Conservation (phyloP, 768 basidiomycete genomes). For the Naganishia vishniacii region DNA sequence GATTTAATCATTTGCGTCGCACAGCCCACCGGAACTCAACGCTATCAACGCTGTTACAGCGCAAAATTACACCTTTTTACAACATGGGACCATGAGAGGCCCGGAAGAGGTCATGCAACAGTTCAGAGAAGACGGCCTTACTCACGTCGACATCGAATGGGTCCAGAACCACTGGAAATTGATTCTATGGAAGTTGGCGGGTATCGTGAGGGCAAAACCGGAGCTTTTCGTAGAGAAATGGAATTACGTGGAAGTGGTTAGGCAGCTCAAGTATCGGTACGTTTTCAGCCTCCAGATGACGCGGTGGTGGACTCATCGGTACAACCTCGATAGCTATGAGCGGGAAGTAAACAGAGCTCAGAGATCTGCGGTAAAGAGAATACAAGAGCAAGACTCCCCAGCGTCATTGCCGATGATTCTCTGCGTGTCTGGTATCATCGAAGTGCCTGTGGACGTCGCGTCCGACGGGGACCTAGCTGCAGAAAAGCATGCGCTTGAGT, state of each 20-base stretch:
- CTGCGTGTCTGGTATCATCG: constrained; percentile 65
- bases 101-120: constrained; percentile 27
- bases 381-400: constrained; percentile 77
- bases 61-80: constrained; percentile 33
- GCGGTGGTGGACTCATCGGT: not conserved
- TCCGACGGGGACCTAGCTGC: constrained; percentile 11
- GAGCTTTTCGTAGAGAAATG: constrained; percentile 59
- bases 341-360: constrained; percentile 71
- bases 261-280: constrained; percentile 81
- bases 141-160: constrained; percentile 69
- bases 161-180: constrained; percentile 85
- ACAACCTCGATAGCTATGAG: constrained; percentile 62
- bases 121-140: constrained; percentile 51
- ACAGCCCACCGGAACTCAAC: constrained; percentile 39
- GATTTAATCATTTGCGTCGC: constrained; percentile 7
- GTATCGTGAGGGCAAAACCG: constrained; percentile 72
- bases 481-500: constrained; percentile 63
- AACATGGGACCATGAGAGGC: constrained; percentile 23
- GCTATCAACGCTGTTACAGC: constrained; percentile 34
- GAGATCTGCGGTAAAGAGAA: constrained; percentile 72
- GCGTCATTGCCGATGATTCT: constrained; percentile 75
- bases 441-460: not conserved
- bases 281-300: constrained; percentile 29
- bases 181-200: constrained; percentile 91
- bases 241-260: constrained; percentile 74